Base-by-base conservation (phyloP, 192 early-diverging fungal species). In the Backusella luteola region DNA sequence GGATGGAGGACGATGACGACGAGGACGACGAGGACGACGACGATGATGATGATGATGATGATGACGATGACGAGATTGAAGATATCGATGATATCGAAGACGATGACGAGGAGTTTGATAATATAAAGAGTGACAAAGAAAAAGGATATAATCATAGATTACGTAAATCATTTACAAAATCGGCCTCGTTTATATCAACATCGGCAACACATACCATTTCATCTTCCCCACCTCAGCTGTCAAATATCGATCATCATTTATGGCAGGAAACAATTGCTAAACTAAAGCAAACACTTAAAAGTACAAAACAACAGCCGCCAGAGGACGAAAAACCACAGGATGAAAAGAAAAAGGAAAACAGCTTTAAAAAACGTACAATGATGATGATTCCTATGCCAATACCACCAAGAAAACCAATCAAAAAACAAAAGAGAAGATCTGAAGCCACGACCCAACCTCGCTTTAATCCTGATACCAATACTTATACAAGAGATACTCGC, bases 401-500 rank as follows among this genome's bases (percentile, higher is more conserved):
- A 41, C 79, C 79, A 32, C 79, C 79, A 6, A 69, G 42, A 41
- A 49, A 63, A 3, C 41, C 38, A 0, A 39, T 29, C 9, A 63
- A 63, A 63, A 63, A 63, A 29, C 26, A 70, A 26, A 63, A 52
- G n/a, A 67, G 79, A 21, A 70, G 79, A 52, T 80, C 79, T 7
- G 79, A 80, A 56, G 79, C 79, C 14, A 80, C 79, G 3, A 76
- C 79, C 17, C 79, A 80, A 36, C 79, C 79, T 19, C 53, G 79
- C 15, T 80, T 76, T 38, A 80, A 80, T 53, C 74, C 79, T 52
- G 79, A 34, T 32, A 80, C 79, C 19, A 80, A 80, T 67, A 80
- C 79, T 11, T 80, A 80, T 36, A 70, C 53, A 66, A 73, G 86
- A 53, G 86, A 87, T 70, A 82, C 83, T 41, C 79, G 86, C 42